A percentile compares a stretch with the other conserved stretches of the same genome.
Evolutionary conservation across 768 basidiomycete genomes (phyloP).

Genomic region (Rhodotorula diobovata): DNA sequence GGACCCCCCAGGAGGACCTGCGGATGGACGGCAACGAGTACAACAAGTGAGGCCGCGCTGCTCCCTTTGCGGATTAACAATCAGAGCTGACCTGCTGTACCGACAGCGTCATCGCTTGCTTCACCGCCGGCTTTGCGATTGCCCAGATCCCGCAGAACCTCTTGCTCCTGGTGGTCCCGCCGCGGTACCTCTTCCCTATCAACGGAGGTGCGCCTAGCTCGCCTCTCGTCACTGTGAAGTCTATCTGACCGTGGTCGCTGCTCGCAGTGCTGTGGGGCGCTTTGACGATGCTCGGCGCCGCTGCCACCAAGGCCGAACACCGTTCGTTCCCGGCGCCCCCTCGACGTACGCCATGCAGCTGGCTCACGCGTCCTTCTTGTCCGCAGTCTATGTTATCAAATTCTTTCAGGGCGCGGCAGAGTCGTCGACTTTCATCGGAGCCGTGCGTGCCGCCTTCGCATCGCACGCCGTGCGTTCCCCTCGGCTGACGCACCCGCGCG

Average conservation of each 20-base stretch:
- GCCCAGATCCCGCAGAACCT: constrained; percentile 56
- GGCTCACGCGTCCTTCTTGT: constrained; percentile 51
- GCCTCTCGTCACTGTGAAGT: too few relatives aligned
- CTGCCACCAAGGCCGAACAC: constrained; percentile 36
- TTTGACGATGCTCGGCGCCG: constrained; percentile 50
- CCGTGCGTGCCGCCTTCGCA: constrained; percentile 38
- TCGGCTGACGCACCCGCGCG: neutral
- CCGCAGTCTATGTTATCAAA: constrained; percentile 65
- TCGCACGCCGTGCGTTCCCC: neutral
- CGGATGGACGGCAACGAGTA: constrained; percentile 60
- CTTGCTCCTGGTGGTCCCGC: constrained; percentile 60
- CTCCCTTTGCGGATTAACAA: constrained; percentile 50
- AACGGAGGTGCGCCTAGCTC: constrained; percentile 3
- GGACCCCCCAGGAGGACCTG: neutral
- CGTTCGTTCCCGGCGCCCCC: neutral
- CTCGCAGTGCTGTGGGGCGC: constrained; percentile 3
- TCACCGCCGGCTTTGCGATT: constrained; percentile 69
- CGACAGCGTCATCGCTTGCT: constrained; percentile 56
- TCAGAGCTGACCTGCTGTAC: neutral
- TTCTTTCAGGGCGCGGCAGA: constrained; percentile 67
- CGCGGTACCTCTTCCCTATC: constrained; percentile 62
- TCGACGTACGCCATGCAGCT: accelerated
- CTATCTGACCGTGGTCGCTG: neutral
- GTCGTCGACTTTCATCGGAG: constrained; percentile 70
- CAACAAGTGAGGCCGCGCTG: constrained; percentile 50